Evolutionary conservation across 257 asterid genomes (phyloP), one percentile per base, ranked within the genome.

Genomic region (Gentiana straminea): DNA sequence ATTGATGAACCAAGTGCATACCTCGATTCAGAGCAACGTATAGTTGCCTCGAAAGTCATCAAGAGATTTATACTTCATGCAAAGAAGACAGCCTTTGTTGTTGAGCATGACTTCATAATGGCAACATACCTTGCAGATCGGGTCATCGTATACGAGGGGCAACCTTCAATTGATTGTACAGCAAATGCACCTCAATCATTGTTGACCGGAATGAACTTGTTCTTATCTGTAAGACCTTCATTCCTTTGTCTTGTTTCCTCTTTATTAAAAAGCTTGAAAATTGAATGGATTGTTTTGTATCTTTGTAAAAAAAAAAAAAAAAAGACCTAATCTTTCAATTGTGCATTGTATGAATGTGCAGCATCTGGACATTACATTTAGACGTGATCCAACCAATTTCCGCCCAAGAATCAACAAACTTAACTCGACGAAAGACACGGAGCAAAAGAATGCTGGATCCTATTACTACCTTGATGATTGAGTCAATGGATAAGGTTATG

Each of bases 21-120:
- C 77, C 95, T 92, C 5, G 98, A 92, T 72, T 92, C 98, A 3
- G 98, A 92, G 87, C 98, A 92, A 75, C 94, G 97, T 65, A 92
- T 92, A 61, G 97, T 92, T 57, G 98, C 98, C 64, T 83, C 98
- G 34, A 92, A 92, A 80, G 97, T 92, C 66, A 92, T 92, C 53
- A 92, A 92, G 87, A 83, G 98, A 66, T 92, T 92, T 41, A 88
- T 92, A 72, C 92, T 92, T 62, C 98, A 92, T 8, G 95, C 98
- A 2, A 92, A 91, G 58, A 92, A 92, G 72, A 88, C 99, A 1
- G 97, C 98, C 10, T 88, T 92, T 70, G 79, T 92, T 34, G 98
- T 92, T 2, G 98, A 88, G 86, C 98, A 92, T 38, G 97, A 88
- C 70, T 92, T 92, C 68, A 92, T 92, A 62, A 88, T 92, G 98